Base-by-base conservation (phyloP, 169 alveolate species). In the Cryptosporidium felis region DNA sequence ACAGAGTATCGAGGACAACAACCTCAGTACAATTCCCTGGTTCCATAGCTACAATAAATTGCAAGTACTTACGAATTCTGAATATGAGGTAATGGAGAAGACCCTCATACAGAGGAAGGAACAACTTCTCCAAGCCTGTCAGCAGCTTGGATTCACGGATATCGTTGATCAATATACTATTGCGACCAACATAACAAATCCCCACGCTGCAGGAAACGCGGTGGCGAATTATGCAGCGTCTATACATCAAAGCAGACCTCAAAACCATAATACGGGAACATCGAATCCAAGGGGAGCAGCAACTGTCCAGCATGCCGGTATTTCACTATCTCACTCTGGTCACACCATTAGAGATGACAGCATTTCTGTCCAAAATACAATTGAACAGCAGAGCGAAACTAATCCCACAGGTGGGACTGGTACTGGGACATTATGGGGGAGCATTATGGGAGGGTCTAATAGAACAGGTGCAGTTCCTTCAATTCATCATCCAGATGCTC, bases 401-500 rank as follows among this genome's bases (percentile, higher is more conserved):
- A 74, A 30, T 38, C 26, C 44, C 0, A 6, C 51, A 18, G 21
- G 60, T 3, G 32, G 32, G 10, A 49, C 53, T 12, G 38, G 38
- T 18, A 8, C 85, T 3, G 67, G 85, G 3, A 56, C 85, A 10
- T 28, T 74, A 36, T 74, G 85, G 85, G 85, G 85, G 61, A 74
- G 85, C 23, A 74, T 74, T 21, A 53, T 74, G 53, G 66, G 59
- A 23, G 85, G 74, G 3, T 10, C 85, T 5, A 74, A 36, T 53
- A 49, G 85, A 30, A 32, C 85, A 10, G 38, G 51, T 5, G 21
- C 46, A 10, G 85, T 74, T 36, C 85, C 85, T 36, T 74, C 85
- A 30, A 74, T 74, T 36, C 85, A 74, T 40, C 85, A 74, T 41
- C 85, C 85, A 4, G 85, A 74, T 74, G 85, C 85, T 14, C 51